These are phyloP conservation scores for Melanomma pulvis-pyrius DNA, from an alignment of 495 filamentous ascomycete genomes.

Conservation along the genomic window DNA sequence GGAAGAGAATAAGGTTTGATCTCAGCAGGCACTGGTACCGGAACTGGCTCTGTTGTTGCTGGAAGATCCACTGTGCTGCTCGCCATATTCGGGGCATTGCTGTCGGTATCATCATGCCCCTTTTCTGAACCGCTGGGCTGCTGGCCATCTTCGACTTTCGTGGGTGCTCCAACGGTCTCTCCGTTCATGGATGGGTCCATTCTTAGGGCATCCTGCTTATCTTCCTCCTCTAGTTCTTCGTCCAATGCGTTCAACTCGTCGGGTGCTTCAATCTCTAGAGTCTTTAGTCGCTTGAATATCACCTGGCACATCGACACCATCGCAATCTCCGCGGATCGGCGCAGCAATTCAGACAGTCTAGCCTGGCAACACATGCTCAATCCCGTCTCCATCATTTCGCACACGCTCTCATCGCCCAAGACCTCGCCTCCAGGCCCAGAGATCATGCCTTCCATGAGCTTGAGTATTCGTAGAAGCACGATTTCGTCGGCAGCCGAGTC, in stretches of 20 bases:
- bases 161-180: conserved; percentile 57
- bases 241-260: conserved; percentile 62
- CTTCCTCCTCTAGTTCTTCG: conserved; percentile 61
- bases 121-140: conserved; percentile 32
- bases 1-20: conserved; percentile 90
- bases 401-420: conserved; percentile 90
- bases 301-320: conserved; percentile 99
- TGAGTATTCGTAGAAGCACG: conserved; percentile 87
- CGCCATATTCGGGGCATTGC: conserved; percentile 28
- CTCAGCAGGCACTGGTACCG: conserved; percentile 41
- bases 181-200: conserved; percentile 90
- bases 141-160: conserved; percentile 39
- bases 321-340: conserved; percentile 89
- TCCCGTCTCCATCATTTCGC: conserved; percentile 99
- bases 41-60: conserved; percentile 23
- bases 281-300: conserved; percentile 89
- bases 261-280: conserved; percentile 72
- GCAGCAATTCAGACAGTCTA: conserved; percentile 85
- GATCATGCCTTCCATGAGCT: conserved; percentile 97
- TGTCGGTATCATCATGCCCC: conserved; percentile 25
- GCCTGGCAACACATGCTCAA: conserved; percentile 96
- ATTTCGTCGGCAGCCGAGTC: conserved; percentile 94
- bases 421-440: conserved; percentile 89
- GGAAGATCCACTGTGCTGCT: conserved; percentile 43
- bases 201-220: conserved; percentile 68